A percentile compares a stretch with the other conserved stretches of the same genome.
Conservation (phyloP, 129 eudicot genomes). For the Cynara cardunculus region DNA sequence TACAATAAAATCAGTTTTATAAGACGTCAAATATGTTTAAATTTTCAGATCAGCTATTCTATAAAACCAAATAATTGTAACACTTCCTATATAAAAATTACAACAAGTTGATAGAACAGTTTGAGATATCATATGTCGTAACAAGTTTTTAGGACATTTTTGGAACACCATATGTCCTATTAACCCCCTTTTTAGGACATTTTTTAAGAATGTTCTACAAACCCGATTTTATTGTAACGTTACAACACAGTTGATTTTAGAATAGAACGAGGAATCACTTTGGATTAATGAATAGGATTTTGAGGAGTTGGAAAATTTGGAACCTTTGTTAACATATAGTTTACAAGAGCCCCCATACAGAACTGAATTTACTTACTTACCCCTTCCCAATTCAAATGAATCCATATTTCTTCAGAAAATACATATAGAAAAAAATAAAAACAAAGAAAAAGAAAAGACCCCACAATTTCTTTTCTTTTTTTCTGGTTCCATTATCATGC, state of each 20-base stretch:
- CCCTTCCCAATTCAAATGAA: conserved; percentile 36
- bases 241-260: too few relatives aligned
- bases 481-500: conserved; percentile 27
- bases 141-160: too few relatives aligned
- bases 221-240: too few relatives aligned
- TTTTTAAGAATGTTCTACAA: too few relatives aligned
- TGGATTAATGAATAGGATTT: conserved; percentile 5
- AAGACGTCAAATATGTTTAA: neutral
- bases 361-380: conserved; percentile 25
- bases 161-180: too few relatives aligned
- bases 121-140: too few relatives aligned
- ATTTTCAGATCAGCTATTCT: neutral
- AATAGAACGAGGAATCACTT: too few relatives aligned
- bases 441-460: conserved; percentile 10
- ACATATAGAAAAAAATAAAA: conserved; percentile 14
- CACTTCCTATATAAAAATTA: too few relatives aligned
- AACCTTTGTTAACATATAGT: conserved; percentile 24
- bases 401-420: conserved; percentile 14
- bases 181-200: too few relatives aligned
- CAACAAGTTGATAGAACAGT: too few relatives aligned
- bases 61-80: neutral
- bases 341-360: conserved; percentile 30
- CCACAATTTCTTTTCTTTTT: neutral
- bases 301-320: conserved; percentile 31
- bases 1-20: neutral